A percentile compares a stretch with the other conserved stretches of the same genome.
phyloP scores from a whole-genome alignment of 495 filamentous ascomycete genomes.

The Penicillium fimorum region DNA sequence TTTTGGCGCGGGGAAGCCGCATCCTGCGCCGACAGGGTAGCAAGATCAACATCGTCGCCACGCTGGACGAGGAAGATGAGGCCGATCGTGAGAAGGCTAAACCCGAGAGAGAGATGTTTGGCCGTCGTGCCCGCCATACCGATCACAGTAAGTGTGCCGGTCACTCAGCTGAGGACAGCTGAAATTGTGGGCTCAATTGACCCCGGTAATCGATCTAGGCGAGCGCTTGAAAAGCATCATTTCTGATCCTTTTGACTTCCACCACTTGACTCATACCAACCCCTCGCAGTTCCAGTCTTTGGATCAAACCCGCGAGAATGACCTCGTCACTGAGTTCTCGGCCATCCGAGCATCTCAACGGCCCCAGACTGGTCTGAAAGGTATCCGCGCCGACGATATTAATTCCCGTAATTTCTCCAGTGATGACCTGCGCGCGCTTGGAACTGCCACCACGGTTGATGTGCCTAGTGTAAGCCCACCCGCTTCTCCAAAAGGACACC shows the following conservation, averaged over 20 bases:
- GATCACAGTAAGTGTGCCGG: slow-evolving; percentile 34
- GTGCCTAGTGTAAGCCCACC: slow-evolving; percentile 24
- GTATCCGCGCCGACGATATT: slow-evolving; percentile 62
- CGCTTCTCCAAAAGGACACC: slow-evolving; percentile 24
- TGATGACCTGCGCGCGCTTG: slow-evolving; percentile 39
- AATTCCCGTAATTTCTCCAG: slow-evolving; percentile 62
- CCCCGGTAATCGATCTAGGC: slow-evolving; percentile 19
- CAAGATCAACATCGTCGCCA: slow-evolving; percentile 50
- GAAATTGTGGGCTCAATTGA: slow-evolving; percentile 7
- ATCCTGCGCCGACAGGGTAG: slow-evolving; percentile 53
- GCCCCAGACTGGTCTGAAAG: slow-evolving; percentile 58
- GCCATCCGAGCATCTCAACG: slow-evolving; percentile 66
- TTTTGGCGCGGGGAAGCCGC: slow-evolving; percentile 50
- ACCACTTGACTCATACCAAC: slow-evolving; percentile 77
- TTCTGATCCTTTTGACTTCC: slow-evolving; percentile 84
- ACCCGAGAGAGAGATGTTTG: slow-evolving; percentile 38
- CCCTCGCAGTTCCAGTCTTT: slow-evolving; percentile 61
- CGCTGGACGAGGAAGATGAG: slow-evolving; percentile 48
- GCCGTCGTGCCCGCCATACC: slow-evolving; percentile 32
- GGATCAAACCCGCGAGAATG: slow-evolving; percentile 54
- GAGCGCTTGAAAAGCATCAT: slow-evolving; percentile 55
- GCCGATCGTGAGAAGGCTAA: slow-evolving; percentile 35
- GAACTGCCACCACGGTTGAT: slow-evolving; percentile 28
- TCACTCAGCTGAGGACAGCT: background rate
- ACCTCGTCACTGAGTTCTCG: slow-evolving; percentile 66